Percentiles rank a stretch among this genome's conserved stretches.
phyloP scores from a whole-genome alignment of 1,139 yeast species.

The Candida sp. region DNA sequence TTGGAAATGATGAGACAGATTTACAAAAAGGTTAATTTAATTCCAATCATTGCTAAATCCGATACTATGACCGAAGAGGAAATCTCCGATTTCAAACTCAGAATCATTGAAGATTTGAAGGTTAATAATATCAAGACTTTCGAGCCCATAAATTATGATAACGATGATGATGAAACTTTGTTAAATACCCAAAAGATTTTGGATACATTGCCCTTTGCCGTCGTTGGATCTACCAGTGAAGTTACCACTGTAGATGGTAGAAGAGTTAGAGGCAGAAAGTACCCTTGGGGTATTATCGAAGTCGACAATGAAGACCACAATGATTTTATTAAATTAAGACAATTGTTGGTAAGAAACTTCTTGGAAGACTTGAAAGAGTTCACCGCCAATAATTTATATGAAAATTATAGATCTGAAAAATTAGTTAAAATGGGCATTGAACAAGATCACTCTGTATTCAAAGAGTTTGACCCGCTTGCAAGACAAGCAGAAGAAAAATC shows the following conservation, averaged over 20 bases:
- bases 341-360: slow-evolving; percentile 83
- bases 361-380: slow-evolving; percentile 92
- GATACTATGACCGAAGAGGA: slow-evolving; percentile 93
- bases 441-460: slow-evolving; percentile 89
- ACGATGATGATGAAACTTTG: slow-evolving; percentile 84
- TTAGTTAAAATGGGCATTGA: slow-evolving; percentile 79
- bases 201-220: slow-evolving; percentile 84
- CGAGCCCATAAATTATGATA: slow-evolving; percentile 73
- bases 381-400: slow-evolving; percentile 76
- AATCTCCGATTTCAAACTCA: slow-evolving; percentile 66
- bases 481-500: slow-evolving; percentile 94
- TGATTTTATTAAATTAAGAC: slow-evolving; percentile 89
- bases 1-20: slow-evolving; percentile 85
- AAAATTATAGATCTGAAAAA: slow-evolving; percentile 85
- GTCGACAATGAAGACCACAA: slow-evolving; percentile 94
- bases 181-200: slow-evolving; percentile 64
- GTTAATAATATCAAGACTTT: slow-evolving; percentile 77
- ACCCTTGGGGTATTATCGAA: slow-evolving; percentile 98
- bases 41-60: slow-evolving; percentile 93
- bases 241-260: slow-evolving; percentile 76
- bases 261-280: slow-evolving; percentile 84
- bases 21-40: slow-evolving; percentile 88
- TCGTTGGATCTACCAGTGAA: slow-evolving; percentile 83
- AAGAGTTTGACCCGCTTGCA: slow-evolving; percentile 89
- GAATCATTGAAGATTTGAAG: slow-evolving; percentile 72